Evolutionary conservation across 1,139 yeast genomes (phyloP).

Genomic region (Pichia sp.): DNA sequence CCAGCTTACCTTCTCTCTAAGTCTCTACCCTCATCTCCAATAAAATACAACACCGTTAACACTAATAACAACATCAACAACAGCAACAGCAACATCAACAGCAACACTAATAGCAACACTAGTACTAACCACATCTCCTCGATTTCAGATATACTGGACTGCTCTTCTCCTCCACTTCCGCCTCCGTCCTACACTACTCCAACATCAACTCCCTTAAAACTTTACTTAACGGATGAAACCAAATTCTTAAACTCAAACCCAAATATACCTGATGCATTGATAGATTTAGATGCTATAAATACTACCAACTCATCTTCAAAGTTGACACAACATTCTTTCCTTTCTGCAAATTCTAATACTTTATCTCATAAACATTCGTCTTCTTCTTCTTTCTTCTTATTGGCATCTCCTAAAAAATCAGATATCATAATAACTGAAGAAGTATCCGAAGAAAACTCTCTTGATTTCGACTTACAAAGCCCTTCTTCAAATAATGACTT

Average conservation of each 20-base stretch:
- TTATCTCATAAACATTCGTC: conserved; percentile 23
- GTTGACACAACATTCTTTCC: too few species aligned
- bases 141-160: not conserved
- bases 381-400: too few species aligned
- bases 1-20: conserved; percentile 4
- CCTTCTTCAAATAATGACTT: conserved; percentile 4
- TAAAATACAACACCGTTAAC: not conserved
- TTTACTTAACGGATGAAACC: conserved; percentile 29
- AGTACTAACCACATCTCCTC: not conserved
- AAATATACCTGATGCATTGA: conserved; percentile 28
- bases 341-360: conserved; percentile 4
- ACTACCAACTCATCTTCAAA: not conserved
- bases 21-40: conserved; percentile 13
- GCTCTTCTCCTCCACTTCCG: not conserved
- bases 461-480: conserved; percentile 4
- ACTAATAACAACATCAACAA: not conserved
- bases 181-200: not conserved
- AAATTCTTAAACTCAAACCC: conserved; percentile 21
- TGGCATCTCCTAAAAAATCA: conserved; percentile 27
- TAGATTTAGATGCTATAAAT: conserved; percentile 29
- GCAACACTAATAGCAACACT: not conserved
- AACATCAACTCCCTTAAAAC: conserved; percentile 17
- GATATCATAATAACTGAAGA: conserved; percentile 28
- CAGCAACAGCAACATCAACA: not conserved
- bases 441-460: conserved; percentile 24